Evolutionary conservation across 257 asterid genomes (phyloP).

Genomic region (Solanum raphanifolium): DNA sequence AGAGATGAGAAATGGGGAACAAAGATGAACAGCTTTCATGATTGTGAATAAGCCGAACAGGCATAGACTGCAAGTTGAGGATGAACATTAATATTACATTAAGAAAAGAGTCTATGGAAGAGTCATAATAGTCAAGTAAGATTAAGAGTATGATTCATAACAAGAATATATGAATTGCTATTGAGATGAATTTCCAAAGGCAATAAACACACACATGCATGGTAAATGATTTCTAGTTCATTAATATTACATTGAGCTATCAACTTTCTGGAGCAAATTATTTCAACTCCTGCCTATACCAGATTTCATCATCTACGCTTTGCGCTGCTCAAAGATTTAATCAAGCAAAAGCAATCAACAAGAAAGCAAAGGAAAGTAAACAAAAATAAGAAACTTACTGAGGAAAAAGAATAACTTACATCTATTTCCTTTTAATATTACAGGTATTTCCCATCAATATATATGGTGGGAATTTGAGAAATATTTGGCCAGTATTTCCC

Average conservation of each 20-base stretch:
- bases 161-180: not conserved
- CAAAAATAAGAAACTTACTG: not conserved
- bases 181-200: not conserved
- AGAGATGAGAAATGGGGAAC: not conserved
- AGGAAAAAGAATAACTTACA: not conserved
- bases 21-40: not conserved
- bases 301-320: not conserved
- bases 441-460: not conserved
- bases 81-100: not conserved
- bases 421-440: not conserved
- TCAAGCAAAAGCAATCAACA: not conserved
- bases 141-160: accelerated
- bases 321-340: not conserved
- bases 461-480: not conserved
- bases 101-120: not conserved
- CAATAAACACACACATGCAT: not conserved
- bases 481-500: not conserved
- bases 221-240: not conserved
- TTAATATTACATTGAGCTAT: not conserved
- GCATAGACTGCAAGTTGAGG: not conserved
- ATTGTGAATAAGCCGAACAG: not conserved
- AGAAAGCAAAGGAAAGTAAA: not conserved
- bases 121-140: not conserved
- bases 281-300: not conserved
- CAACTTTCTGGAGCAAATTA: not conserved